These are phyloP conservation scores for Trypanosoma boissoni DNA, from an alignment of 208 protist genomes.

Conservation along the genomic window DNA sequence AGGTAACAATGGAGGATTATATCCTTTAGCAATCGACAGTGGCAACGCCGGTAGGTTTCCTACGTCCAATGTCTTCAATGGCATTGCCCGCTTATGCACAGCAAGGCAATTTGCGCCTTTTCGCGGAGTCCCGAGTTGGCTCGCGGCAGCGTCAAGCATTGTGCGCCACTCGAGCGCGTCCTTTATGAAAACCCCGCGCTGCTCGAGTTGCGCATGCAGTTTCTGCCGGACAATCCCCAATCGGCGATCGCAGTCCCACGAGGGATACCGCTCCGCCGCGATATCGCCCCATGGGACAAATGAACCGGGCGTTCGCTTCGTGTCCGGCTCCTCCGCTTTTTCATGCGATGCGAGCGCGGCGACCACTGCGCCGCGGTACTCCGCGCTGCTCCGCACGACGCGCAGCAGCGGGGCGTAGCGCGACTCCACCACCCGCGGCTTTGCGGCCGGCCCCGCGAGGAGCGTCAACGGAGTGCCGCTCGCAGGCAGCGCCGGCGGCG, in stretches of 20 bases:
- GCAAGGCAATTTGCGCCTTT: no score
- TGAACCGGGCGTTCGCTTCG: not conserved
- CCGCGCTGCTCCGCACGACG: conserved; percentile 4
- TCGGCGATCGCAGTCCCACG: conserved; percentile 7
- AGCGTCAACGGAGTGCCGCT: conserved; percentile 18
- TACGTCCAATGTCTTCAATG: no score
- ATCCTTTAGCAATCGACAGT: no score
- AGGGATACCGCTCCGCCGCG: conserved; percentile 15
- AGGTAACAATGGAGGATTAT: no score
- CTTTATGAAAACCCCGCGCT: conserved; percentile 7
- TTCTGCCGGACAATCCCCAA: conserved; percentile 9
- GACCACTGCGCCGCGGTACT: conserved; percentile 11
- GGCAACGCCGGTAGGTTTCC: no score
- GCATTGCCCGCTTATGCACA: not conserved
- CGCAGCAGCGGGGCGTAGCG: conserved; percentile 13
- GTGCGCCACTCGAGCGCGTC: conserved; percentile 2
- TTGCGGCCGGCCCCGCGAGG: not conserved
- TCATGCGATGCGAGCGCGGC: conserved; percentile 4
- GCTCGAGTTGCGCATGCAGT: conserved; percentile 1
- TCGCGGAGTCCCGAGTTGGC: no score
- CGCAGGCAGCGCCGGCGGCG: not conserved
- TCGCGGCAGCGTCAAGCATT: not conserved
- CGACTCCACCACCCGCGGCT: not conserved
- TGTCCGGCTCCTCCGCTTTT: not conserved
- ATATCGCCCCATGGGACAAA: conserved; percentile 2